These are phyloP conservation scores for Leccinellum rugosiceps DNA, from an alignment of 768 basidiomycete species.

Conservation along the genomic window DNA sequence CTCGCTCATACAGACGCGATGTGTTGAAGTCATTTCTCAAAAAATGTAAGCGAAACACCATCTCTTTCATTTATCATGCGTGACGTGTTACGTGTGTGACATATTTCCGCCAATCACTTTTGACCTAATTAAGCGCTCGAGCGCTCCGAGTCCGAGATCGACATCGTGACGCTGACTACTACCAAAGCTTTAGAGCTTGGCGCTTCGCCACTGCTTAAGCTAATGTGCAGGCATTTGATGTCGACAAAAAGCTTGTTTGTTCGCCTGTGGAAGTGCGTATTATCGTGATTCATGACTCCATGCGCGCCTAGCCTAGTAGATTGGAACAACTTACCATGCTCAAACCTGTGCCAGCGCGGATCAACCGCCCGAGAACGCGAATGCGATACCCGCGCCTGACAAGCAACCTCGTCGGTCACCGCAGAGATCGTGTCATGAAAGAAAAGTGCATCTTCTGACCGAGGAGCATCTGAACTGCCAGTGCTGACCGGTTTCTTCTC, in stretches of 20 bases:
- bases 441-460: no score
- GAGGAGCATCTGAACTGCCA: no score
- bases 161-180: neutral
- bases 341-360: no score
- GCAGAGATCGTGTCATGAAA: no score
- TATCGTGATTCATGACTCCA: no score
- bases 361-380: no score
- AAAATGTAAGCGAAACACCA: neutral
- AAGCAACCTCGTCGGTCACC: no score
- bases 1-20: constrained; percentile 16
- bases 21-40: neutral
- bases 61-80: neutral
- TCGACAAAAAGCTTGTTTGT: neutral
- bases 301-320: no score
- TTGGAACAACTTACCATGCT: no score
- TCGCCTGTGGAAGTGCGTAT: neutral
- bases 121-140: neutral
- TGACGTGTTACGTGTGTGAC: neutral
- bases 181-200: neutral
- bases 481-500: no score
- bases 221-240: neutral
- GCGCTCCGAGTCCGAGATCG: neutral
- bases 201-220: neutral
- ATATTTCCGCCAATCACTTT: neutral
- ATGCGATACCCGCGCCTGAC: no score